Conservation (phyloP, 768 basidiomycete species). For the Russula griseocarnosa region DNA sequence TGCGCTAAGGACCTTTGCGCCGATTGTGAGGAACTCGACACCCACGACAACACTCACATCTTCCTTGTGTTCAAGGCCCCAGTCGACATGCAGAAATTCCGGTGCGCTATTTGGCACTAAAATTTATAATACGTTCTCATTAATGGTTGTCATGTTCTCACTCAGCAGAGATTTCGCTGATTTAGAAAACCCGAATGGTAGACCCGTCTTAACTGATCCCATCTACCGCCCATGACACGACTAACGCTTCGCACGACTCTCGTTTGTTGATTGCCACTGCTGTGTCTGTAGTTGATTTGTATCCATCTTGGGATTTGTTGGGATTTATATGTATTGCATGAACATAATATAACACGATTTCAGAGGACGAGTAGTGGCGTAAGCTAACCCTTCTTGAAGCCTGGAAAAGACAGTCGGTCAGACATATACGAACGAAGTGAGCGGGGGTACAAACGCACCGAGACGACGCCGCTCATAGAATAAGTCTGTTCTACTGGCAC, state of each 20-base stretch:
- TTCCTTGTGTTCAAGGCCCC: slow-evolving; percentile 86
- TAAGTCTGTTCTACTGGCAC: slow-evolving; percentile 85
- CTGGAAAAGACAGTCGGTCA: slow-evolving; percentile 35
- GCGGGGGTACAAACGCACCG: slow-evolving; percentile 44
- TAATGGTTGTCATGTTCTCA: not conserved
- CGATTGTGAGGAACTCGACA: slow-evolving; percentile 73
- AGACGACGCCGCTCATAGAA: slow-evolving; percentile 88
- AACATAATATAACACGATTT: slow-evolving; percentile 8
- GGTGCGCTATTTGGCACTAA: slow-evolving; percentile 41
- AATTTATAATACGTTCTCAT: slow-evolving; percentile 10
- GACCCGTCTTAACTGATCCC: slow-evolving; percentile 12
- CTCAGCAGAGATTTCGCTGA: slow-evolving; percentile 18
- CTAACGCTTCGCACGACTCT: not conserved
- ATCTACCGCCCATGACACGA: slow-evolving; percentile 17
- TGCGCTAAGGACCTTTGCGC: slow-evolving; percentile 86
- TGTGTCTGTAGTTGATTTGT: slow-evolving; percentile 3
- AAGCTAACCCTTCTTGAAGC: slow-evolving; percentile 61
- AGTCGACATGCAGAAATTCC: slow-evolving; percentile 73
- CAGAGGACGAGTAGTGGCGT: not conserved
- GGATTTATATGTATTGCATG: not conserved
- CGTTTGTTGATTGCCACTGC: not conserved
- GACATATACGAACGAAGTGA: slow-evolving; percentile 1
- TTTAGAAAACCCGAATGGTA: slow-evolving; percentile 7
- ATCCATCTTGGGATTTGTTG: not conserved
- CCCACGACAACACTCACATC: slow-evolving; percentile 76